These are phyloP conservation scores for Pholiota microspora DNA, from an alignment of 768 basidiomycete species.

Conservation along the genomic window DNA sequence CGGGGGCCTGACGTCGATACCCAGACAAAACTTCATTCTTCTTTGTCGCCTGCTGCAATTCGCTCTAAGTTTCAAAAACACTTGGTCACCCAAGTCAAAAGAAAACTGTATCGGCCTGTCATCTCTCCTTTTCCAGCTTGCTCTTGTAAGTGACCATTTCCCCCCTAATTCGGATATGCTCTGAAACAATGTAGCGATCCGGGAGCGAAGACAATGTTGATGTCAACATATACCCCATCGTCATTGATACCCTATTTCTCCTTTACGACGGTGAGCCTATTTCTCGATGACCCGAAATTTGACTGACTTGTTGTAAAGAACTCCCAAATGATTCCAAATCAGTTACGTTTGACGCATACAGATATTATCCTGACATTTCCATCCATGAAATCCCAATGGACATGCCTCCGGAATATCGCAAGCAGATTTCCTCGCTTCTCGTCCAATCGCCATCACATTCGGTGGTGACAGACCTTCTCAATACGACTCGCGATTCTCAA, in stretches of 20 bases:
- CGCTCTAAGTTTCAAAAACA: conserved; percentile 59
- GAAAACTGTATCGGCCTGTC: conserved; percentile 43
- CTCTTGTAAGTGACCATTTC: conserved; percentile 42
- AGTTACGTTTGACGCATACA: conserved; percentile 58
- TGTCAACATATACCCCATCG: conserved; percentile 56
- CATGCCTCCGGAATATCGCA: conserved; percentile 54
- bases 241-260: conserved; percentile 74
- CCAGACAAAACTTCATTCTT: conserved; percentile 47
- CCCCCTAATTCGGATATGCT: not conserved
- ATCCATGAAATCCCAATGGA: conserved; percentile 52
- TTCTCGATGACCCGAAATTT: conserved; percentile 1
- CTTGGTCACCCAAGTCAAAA: conserved; percentile 53
- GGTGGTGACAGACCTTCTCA: conserved; percentile 55
- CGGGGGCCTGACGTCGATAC: conserved; percentile 13
- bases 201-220: conserved; percentile 53
- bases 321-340: conserved; percentile 58
- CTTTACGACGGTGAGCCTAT: conserved; percentile 62
- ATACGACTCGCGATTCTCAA: conserved; percentile 51
- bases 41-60: conserved; percentile 72
- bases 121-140: conserved; percentile 44
- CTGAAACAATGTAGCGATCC: conserved; percentile 40
- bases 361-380: conserved; percentile 55
- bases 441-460: conserved; percentile 49
- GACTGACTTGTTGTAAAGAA: conserved; percentile 43
- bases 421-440: conserved; percentile 58